These are phyloP conservation scores for Myrica gale DNA, from an alignment of 306 rosid species.

Conservation along the genomic window DNA sequence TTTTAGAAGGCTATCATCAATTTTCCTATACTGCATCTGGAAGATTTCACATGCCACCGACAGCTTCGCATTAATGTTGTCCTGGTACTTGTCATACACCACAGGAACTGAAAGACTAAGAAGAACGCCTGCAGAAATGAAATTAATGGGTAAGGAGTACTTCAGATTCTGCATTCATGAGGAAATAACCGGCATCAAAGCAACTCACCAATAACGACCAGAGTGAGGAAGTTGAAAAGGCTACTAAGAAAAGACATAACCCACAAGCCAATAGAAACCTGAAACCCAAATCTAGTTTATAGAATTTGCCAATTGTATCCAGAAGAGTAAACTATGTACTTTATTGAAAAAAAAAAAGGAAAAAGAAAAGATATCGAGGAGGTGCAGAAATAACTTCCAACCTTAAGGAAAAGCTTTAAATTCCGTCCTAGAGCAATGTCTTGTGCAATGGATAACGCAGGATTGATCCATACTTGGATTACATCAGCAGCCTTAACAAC, in stretches of 20 bases:
- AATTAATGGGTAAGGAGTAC: not conserved
- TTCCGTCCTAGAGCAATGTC: conserved; percentile 79
- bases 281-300: conserved; percentile 33
- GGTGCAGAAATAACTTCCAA: conserved; percentile 13
- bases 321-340: not conserved
- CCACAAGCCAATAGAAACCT: conserved; percentile 72
- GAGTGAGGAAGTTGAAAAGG: conserved; percentile 70
- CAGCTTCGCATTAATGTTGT: conserved; percentile 59
- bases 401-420: conserved; percentile 69
- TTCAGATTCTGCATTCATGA: not conserved
- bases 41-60: conserved; percentile 39
- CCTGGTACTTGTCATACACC: conserved; percentile 84
- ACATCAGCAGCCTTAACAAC: conserved; percentile 55
- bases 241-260: conserved; percentile 61
- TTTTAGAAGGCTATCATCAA: conserved; percentile 52
- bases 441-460: conserved; percentile 57
- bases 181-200: conserved; percentile 11
- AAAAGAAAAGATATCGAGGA: not conserved
- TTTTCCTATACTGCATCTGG: conserved; percentile 52
- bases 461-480: conserved; percentile 64
- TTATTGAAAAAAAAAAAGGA: conserved; percentile 12
- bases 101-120: conserved; percentile 81
- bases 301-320: not conserved
- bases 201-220: conserved; percentile 64
- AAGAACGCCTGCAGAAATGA: conserved; percentile 58